phyloP scores from a whole-genome alignment of 2,329 filamentous ascomycete species.

The Diatrype stigma region DNA sequence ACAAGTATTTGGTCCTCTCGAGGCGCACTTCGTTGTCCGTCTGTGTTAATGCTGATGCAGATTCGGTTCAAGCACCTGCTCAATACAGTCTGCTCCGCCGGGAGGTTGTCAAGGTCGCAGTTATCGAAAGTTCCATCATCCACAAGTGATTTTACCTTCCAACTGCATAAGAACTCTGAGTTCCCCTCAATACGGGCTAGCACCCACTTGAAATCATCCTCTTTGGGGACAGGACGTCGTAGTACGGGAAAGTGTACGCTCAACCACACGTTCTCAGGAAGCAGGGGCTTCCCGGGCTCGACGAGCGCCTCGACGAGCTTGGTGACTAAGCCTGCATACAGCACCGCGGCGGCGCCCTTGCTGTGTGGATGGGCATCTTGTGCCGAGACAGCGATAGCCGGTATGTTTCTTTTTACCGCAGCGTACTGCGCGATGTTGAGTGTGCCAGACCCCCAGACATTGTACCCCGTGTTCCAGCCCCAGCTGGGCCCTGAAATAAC shows the following conservation, averaged over 20 bases:
- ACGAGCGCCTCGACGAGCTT: neutral
- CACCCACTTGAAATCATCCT: neutral
- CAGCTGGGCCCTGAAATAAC: neutral
- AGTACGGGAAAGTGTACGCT: neutral
- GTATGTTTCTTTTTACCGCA: neutral
- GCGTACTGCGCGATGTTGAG: neutral
- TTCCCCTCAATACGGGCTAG: neutral
- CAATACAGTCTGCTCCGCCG: neutral
- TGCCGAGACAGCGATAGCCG: neutral
- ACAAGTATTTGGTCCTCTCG: neutral
- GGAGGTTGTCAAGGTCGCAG: neutral
- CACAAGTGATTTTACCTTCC: neutral
- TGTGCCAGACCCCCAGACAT: neutral
- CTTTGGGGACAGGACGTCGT: neutral
- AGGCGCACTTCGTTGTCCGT: neutral
- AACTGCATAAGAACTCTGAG: neutral
- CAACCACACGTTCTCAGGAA: neutral
- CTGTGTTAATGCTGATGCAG: neutral
- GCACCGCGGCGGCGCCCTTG: too few species aligned
- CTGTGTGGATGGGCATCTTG: too few species aligned
- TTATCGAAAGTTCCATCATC: neutral
- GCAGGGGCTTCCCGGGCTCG: neutral
- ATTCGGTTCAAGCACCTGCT: neutral
- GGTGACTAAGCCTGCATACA: neutral
- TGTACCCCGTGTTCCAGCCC: neutral